Base-by-base conservation (phyloP, 2,329 filamentous ascomycete species). In the Ceratocystiopsis sp. region DNA sequence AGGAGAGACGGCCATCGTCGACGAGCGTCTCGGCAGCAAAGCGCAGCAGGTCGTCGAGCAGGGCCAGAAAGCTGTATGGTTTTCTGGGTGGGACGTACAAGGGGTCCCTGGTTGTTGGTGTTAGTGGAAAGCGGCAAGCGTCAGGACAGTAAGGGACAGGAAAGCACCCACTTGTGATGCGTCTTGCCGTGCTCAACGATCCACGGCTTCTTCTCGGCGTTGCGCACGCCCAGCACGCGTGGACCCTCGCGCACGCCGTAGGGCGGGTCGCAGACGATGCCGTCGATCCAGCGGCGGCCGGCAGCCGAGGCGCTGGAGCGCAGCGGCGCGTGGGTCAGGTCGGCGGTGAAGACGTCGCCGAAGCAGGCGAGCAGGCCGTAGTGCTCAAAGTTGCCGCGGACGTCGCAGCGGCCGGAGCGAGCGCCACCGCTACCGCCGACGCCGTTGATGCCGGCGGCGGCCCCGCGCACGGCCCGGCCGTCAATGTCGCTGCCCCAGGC, bases 171-270 rank as follows among this genome's bases (percentile, higher is more conserved):
- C 74, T 72, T 70, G 62, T 84, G 79, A 52, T 78, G 74, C 47
- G 72, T 67, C 45, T 74, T 73, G 0, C 84, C 84, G 54, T 84
- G 74, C 45, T 80, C 73, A 29, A 84, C 65, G 1, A 83, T 66
- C 53, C 68, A 71, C 2, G 68, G 64, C 5, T 61, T 65, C 53
- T 73, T 78, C 42, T 68, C 68, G 0, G 73, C 71, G 52, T 91
- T 78, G 48, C 79, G 75, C 43, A 75, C 71, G 1, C 91, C 91
- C 1, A 98, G 67, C 2, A 98, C 89, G 54, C 83, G 83, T 46
- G 96, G 61, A 0, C 91, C 91, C 60, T 98, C 91, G 40, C 91
- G 72, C 7, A 98, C 86, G 3, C 91, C 91, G 56, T 98, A 98
- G 0, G 91, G 91, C 16, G 91, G 91, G 61, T 98, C 91, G 54